Percentiles rank a stretch among this genome's conserved stretches.
phyloP scores from a whole-genome alignment of 2,329 filamentous ascomycete genomes.

The Cladobotryum mycophilum region DNA sequence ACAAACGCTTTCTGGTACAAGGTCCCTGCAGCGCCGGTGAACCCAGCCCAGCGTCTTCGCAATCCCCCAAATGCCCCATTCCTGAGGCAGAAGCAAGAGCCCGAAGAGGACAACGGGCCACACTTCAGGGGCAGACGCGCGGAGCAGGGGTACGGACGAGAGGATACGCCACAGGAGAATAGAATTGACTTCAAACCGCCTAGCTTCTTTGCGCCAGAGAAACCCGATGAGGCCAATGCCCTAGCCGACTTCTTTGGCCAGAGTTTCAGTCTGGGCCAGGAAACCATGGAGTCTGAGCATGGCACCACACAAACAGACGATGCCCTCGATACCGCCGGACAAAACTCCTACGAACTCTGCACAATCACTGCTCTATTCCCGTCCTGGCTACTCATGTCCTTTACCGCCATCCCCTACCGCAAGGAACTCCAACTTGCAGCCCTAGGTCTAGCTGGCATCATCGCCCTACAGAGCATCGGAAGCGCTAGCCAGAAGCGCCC shows the following conservation, averaged over 20 bases:
- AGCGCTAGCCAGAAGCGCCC: slow-evolving; percentile 16
- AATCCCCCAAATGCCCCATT: slow-evolving; percentile 55
- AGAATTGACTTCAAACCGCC: slow-evolving; percentile 50
- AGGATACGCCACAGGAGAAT: slow-evolving; percentile 14
- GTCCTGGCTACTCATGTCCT: slow-evolving; percentile 21
- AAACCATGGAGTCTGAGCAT: slow-evolving; percentile 13
- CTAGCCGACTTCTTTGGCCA: slow-evolving; percentile 39
- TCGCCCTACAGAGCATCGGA: slow-evolving; percentile 26
- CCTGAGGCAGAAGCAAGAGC: slow-evolving; percentile 43
- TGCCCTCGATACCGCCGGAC: neutral
- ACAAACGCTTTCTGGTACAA: slow-evolving; percentile 59
- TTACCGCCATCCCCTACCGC: slow-evolving; percentile 17
- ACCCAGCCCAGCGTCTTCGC: slow-evolving; percentile 55
- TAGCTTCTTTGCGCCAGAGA: slow-evolving; percentile 49
- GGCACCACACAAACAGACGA: neutral
- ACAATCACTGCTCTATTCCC: slow-evolving; percentile 18
- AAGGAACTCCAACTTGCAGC: slow-evolving; percentile 23
- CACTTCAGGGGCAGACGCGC: neutral
- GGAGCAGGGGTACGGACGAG: slow-evolving; percentile 3
- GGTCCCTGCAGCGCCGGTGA: slow-evolving; percentile 61
- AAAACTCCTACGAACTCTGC: slow-evolving; percentile 14
- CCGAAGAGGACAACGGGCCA: slow-evolving; percentile 15
- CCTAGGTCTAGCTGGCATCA: slow-evolving; percentile 22
- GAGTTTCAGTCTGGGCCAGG: slow-evolving; percentile 36
- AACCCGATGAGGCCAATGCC: slow-evolving; percentile 31